A percentile compares a stretch with the other conserved stretches of the same genome.
Evolutionary conservation across 2,329 filamentous ascomycete species (phyloP).

Genomic region (Emericellopsis cladophorae): DNA sequence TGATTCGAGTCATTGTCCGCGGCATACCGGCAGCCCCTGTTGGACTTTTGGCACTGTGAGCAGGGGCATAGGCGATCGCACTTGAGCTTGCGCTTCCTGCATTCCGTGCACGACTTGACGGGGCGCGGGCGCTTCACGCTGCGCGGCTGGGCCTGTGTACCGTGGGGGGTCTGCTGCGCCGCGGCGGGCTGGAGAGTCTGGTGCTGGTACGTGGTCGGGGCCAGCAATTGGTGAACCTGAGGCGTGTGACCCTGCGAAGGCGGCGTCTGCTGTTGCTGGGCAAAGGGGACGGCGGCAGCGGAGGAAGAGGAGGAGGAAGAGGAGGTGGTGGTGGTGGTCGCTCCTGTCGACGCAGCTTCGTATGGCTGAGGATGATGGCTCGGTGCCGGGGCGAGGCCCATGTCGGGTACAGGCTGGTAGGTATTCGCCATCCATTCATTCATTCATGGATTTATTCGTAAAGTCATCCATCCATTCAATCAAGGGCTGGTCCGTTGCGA

Average conservation of each 20-base stretch:
- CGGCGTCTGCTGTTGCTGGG: slow-evolving; percentile 5
- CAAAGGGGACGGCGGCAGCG: background rate
- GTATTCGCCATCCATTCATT: background rate
- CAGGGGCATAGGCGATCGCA: slow-evolving; percentile 45
- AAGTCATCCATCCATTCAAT: too few species aligned
- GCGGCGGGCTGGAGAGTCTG: slow-evolving; percentile 13
- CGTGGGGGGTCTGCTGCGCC: slow-evolving; percentile 8
- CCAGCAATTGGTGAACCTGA: background rate
- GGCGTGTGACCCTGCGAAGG: slow-evolving; percentile 1
- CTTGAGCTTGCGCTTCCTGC: slow-evolving; percentile 42
- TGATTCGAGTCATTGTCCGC: slow-evolving; percentile 30
- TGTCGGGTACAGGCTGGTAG: background rate
- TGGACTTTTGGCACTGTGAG: slow-evolving; percentile 45
- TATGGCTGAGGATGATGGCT: too few species aligned
- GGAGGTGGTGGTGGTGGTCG: background rate
- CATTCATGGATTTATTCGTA: too few species aligned
- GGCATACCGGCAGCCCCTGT: slow-evolving; percentile 38
- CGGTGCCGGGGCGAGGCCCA: background rate
- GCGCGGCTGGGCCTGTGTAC: slow-evolving; percentile 17
- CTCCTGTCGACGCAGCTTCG: background rate
- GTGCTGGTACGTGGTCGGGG: slow-evolving; percentile 4
- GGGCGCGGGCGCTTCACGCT: slow-evolving; percentile 41
- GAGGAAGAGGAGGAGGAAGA: background rate
- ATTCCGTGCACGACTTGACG: slow-evolving; percentile 43
- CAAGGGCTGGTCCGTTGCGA: too few species aligned